Base-by-base conservation (phyloP, 371 early-diverging fungal genomes). In the Mortierella sp. region DNA sequence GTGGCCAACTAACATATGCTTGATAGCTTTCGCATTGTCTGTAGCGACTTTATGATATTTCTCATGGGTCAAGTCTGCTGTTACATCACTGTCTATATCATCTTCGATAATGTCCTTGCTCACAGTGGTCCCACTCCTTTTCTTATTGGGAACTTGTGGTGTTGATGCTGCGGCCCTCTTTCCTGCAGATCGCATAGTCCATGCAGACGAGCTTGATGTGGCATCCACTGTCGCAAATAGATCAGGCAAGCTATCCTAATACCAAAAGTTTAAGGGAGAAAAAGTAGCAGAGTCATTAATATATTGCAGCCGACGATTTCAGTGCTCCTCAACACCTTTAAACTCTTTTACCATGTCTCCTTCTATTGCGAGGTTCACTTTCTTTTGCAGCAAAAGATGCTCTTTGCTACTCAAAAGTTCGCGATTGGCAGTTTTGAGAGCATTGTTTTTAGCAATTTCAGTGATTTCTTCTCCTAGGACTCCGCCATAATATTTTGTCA, bases 401-500 rank as follows among this genome's bases (percentile, higher is more conserved):
- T 68, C 68, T 47, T 68, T 68, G 57, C 68, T 29, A 25, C 62
- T 44, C 43, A 62, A 68, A 47, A 61, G 47, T 37, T 23, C 16
- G 26, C 59, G 68, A 51, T 67, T 60, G 29, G 56, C 25, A 23
- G n/a, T n/a, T 37, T 21, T 45, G 19, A 23, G 60, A 30, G 61
- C 68, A 26, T 60, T 21, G 47, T 56, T 47, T 66, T 66, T 60
- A 11, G 56, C 61, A 44, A 67, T 60, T 30, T 44, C 57, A 30
- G 37, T 61, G 68, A 61, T 62, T 5, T 68, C 61, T 60, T 61
- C 57, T 46, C 29, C 46, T 26, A 58, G 57, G 55, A 52, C 44
- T 46, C 67, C 61, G 66, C 37, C 46, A 57, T 68, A 68, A 57
- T 56, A 68, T 44, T 62, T 50, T 14, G 60, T 29, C 57, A 68